phyloP scores from a whole-genome alignment of 2,329 filamentous ascomycete species.

The Claviceps maximensis region DNA sequence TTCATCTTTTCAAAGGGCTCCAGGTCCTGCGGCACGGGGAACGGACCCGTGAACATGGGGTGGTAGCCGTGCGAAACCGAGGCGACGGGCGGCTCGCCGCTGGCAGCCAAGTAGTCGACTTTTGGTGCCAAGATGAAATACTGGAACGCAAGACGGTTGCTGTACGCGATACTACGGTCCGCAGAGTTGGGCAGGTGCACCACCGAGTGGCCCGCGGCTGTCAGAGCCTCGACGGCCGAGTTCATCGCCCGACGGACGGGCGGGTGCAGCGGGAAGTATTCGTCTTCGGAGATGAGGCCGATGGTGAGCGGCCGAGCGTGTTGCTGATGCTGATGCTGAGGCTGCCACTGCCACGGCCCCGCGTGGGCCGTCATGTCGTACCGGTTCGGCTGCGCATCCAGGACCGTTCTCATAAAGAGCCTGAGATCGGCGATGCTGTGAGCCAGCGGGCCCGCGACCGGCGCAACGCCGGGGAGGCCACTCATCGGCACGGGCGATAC shows the following conservation, averaged over 20 bases:
- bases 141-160: slow-evolving; percentile 7
- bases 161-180: slow-evolving; percentile 1
- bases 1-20: slow-evolving; percentile 23
- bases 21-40: slow-evolving; percentile 4
- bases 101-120: background rate
- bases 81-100: slow-evolving; percentile 1
- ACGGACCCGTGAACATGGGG: background rate
- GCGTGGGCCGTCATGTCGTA: slow-evolving; percentile 28
- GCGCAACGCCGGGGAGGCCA: slow-evolving; percentile 13
- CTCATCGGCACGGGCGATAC: slow-evolving; percentile 9
- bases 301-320: slow-evolving; percentile 26
- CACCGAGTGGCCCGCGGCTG: slow-evolving; percentile 30
- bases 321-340: too few relatives aligned
- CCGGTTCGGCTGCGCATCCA: slow-evolving; percentile 27
- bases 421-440: slow-evolving; percentile 19
- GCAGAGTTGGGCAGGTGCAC: slow-evolving; percentile 18
- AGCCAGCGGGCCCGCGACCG: slow-evolving; percentile 29
- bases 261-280: slow-evolving; percentile 35
- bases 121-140: background rate
- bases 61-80: background rate
- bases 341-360: slow-evolving; percentile 30
- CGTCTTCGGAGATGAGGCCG: slow-evolving; percentile 34
- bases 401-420: slow-evolving; percentile 22
- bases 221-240: slow-evolving; percentile 23
- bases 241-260: slow-evolving; percentile 33